Conservation (phyloP, 805 yeast species). For the Limtongia smithiae region DNA sequence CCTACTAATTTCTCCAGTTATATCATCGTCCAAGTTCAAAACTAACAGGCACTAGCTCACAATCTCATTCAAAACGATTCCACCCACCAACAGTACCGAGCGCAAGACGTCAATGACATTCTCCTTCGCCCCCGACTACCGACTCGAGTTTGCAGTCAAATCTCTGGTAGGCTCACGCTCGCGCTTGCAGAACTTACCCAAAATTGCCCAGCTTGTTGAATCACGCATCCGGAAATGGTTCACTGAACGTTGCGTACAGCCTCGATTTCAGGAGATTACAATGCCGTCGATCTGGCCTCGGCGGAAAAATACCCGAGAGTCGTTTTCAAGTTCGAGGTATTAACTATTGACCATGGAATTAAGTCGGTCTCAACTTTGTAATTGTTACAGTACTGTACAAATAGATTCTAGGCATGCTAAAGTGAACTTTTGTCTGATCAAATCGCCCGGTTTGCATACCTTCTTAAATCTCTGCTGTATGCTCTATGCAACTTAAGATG, state of each 20-base stretch:
- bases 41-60: slow-evolving; percentile 45
- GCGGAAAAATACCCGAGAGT: slow-evolving; percentile 32
- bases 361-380: too few species aligned
- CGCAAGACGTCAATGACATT: slow-evolving; percentile 67
- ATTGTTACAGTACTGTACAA: too few species aligned
- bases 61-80: slow-evolving; percentile 49
- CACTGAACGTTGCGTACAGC: slow-evolving; percentile 88
- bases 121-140: slow-evolving; percentile 86
- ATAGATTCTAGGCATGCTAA: too few species aligned
- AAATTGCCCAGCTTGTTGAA: slow-evolving; percentile 80
- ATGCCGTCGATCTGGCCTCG: slow-evolving; percentile 77
- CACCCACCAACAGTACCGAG: slow-evolving; percentile 18
- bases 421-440: too few species aligned
- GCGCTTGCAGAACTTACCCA: slow-evolving; percentile 88
- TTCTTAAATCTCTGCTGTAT: slow-evolving; percentile 17
- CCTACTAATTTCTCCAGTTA: too few species aligned
- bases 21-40: background rate
- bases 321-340: slow-evolving; percentile 12
- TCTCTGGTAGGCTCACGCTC: slow-evolving; percentile 91
- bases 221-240: slow-evolving; percentile 82
- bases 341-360: too few species aligned
- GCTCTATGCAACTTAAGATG: slow-evolving; percentile 19
- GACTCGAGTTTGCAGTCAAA: slow-evolving; percentile 81
- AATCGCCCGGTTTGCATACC: too few species aligned
- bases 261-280: slow-evolving; percentile 79